Base-by-base conservation (phyloP, 2,329 filamentous ascomycete genomes). In the Claviceps monticola region DNA sequence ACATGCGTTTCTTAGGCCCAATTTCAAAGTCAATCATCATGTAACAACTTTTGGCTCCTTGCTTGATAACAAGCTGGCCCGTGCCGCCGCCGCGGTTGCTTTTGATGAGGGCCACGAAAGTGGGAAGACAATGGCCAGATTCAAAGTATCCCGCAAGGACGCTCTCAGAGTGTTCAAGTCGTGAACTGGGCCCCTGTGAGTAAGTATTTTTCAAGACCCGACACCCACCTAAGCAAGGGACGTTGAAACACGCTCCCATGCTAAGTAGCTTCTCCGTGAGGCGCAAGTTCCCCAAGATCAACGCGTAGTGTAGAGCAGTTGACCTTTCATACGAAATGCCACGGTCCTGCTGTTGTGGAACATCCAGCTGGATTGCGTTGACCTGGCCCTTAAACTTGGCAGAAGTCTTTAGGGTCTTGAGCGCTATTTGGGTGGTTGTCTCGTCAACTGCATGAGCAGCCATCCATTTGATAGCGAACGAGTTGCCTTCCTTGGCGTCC, bases 391-490 rank as follows among this genome's bases (percentile, higher is more conserved):
- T 26, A 9, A 38, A 26, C n/a, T 1, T 8, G 17, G 6, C 13
- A 37, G 39, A 50, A 16, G 2, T 37, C 14, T 2, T 5, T n/a
- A 44, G 5, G 1, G 29, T 37, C 19, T 16, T 34, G 9, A 43
- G 1, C 6, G 41, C 39, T 4, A 23, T 23, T 19, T 45, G 16
- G 6, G 47, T 46, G 7, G 17, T 39, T 17, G n/a, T 2, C 2
- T 36, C 19, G 17, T 50, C 43, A 26, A 13, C 19, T n/a, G 29
- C 34, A n/a, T 34, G 43, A 14, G 39, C 48, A n/a, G 37, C 49
- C 11, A 50, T 46, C 52, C 52, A 54, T 19, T 7, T 9, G 9
- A 54, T 54, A 2, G 52, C 49, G 9, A n/a, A 44, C 6, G 46
- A 49, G 34, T 49, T 49, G 13, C 46, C 36, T 11, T 46, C 19